These are phyloP conservation scores for Cyberlindnera xishuangbannaensis DNA, from an alignment of 805 yeast genomes.

Conservation along the genomic window DNA sequence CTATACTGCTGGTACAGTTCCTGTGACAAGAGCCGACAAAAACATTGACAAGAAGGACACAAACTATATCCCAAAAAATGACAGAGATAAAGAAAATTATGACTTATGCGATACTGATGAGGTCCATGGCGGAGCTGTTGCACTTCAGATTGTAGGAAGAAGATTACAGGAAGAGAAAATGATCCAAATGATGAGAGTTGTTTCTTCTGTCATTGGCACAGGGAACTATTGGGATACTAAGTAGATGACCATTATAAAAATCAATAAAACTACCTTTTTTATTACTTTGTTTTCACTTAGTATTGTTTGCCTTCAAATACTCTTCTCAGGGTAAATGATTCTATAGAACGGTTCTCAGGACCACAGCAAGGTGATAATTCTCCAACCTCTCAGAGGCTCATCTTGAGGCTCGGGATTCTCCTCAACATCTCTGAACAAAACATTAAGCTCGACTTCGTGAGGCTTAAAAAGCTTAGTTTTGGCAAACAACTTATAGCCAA, in stretches of 20 bases:
- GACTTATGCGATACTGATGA: conserved; percentile 44
- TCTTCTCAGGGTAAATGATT: too few relatives aligned
- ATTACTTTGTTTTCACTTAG: not conserved
- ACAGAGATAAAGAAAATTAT: conserved; percentile 39
- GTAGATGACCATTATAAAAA: not conserved
- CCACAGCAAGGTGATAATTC: conserved; percentile 11
- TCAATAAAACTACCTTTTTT: not conserved
- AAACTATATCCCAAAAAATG: conserved; percentile 28
- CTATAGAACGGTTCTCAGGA: too few relatives aligned
- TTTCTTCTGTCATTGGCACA: conserved; percentile 26
- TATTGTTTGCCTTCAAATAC: too few relatives aligned
- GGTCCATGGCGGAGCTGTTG: conserved; percentile 55
- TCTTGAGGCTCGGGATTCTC: conserved; percentile 24
- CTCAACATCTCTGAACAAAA: conserved; percentile 26
- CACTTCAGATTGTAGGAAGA: conserved; percentile 60
- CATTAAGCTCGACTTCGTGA: conserved; percentile 35
- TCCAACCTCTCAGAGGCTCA: conserved; percentile 13
- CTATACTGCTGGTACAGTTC: conserved; percentile 51
- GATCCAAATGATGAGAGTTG: conserved; percentile 39
- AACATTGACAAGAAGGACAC: conserved; percentile 32
- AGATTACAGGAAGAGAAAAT: conserved; percentile 59
- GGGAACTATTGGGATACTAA: conserved; percentile 17
- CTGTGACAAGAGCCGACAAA: conserved; percentile 51
- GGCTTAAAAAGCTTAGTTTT: conserved; percentile 28
- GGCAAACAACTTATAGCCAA: conserved; percentile 29